Percentiles rank a stretch among this genome's conserved stretches.
Evolutionary conservation across 257 asterid genomes (phyloP).

Genomic region (Penstemon davidsonii): DNA sequence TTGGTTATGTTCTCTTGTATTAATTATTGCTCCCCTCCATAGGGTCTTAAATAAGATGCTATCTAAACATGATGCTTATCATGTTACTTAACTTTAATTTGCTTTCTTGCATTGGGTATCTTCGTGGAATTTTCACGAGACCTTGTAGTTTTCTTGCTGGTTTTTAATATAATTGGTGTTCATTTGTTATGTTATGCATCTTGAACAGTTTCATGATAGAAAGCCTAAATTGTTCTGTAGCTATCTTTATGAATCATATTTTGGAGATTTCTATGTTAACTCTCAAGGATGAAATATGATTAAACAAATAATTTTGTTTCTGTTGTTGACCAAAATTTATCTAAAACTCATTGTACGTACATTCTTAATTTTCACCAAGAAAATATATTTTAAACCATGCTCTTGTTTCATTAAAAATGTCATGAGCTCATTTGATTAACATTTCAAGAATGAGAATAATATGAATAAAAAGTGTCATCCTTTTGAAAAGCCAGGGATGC

Average conservation of each 20-base stretch:
- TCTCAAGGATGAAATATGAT: neutral
- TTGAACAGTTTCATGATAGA: neutral
- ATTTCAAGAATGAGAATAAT: no score
- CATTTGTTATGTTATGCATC: neutral
- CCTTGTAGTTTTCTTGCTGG: neutral
- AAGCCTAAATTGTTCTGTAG: neutral
- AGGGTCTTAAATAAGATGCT: neutral
- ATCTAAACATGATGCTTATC: neutral
- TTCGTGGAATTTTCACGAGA: neutral
- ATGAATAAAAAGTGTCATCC: no score
- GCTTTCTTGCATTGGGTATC: neutral
- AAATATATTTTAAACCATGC: no score
- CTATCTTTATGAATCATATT: neutral
- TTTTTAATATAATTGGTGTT: neutral
- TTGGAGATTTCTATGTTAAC: neutral
- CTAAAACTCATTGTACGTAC: no score
- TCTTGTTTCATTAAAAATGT: no score
- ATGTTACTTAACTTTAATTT: neutral
- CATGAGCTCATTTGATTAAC: no score
- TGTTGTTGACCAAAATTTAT: no score
- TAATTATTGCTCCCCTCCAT: neutral
- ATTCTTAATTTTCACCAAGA: neutral
- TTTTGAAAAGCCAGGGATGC: no score
- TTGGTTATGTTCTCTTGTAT: neutral
- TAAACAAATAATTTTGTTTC: no score